Conservation (phyloP, 768 basidiomycete species). For the Tricholoma sp. region DNA sequence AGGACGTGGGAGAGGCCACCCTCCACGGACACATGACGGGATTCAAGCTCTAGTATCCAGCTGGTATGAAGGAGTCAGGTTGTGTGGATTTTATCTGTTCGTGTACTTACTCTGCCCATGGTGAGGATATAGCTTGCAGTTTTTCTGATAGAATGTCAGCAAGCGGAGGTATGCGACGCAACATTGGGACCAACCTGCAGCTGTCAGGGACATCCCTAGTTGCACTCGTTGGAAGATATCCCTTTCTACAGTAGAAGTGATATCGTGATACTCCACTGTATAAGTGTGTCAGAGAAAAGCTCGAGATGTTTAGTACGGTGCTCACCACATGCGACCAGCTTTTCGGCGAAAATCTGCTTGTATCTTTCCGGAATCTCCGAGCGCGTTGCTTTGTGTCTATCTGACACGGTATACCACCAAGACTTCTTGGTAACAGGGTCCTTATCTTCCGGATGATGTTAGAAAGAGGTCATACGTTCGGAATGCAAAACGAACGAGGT, state of each 20-base stretch:
- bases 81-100: not conserved
- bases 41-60: constrained; percentile 60
- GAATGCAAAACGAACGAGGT: constrained; percentile 14
- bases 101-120: constrained; percentile 46
- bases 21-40: constrained; percentile 48
- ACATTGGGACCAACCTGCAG: constrained; percentile 47
- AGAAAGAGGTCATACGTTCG: constrained; percentile 7
- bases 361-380: constrained; percentile 47
- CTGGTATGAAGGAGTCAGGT: constrained; percentile 16
- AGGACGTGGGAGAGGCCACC: constrained; percentile 56
- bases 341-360: constrained; percentile 47
- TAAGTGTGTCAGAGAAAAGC: not conserved
- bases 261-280: constrained; percentile 62
- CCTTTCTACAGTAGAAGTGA: constrained; percentile 56
- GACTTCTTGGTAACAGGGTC: constrained; percentile 53
- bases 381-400: constrained; percentile 35
- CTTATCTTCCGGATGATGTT: constrained; percentile 37
- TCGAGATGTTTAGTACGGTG: not conserved
- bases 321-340: constrained; percentile 64
- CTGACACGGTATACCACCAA: constrained; percentile 57
- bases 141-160: constrained; percentile 47
- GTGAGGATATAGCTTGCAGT: constrained; percentile 71
- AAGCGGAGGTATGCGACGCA: not conserved
- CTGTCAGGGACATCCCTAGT: constrained; percentile 67
- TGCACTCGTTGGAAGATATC: constrained; percentile 85